phyloP scores from a whole-genome alignment of 2,329 filamentous ascomycete genomes.

The Pezicula radicicola region DNA sequence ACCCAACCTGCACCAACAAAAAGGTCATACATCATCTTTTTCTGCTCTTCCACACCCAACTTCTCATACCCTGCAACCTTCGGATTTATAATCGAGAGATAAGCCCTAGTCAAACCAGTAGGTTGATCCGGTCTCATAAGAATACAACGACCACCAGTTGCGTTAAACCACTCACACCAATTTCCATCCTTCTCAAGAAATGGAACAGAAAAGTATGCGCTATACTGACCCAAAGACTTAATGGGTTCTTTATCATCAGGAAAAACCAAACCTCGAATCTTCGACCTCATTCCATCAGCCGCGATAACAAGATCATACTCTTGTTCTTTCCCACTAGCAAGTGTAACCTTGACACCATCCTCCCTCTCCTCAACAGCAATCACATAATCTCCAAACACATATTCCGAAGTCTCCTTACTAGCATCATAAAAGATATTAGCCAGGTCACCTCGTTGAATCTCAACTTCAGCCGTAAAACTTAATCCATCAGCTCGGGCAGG shows the following conservation, averaged over 20 bases:
- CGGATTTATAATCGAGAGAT: slow-evolving; percentile 27
- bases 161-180: slow-evolving; percentile 33
- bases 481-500: slow-evolving; percentile 20
- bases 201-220: slow-evolving; percentile 35
- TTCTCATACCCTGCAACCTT: slow-evolving; percentile 2
- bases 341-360: slow-evolving; percentile 32
- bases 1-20: slow-evolving; percentile 36
- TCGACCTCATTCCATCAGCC: slow-evolving; percentile 52
- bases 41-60: slow-evolving; percentile 31
- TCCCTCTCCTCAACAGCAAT: slow-evolving; percentile 15
- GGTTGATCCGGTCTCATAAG: slow-evolving; percentile 37
- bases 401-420: slow-evolving; percentile 27
- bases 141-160: slow-evolving; percentile 33
- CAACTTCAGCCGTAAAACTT: slow-evolving; percentile 39
- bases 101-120: slow-evolving; percentile 34
- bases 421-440: slow-evolving; percentile 35
- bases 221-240: slow-evolving; percentile 20
- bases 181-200: slow-evolving; percentile 27
- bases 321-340: slow-evolving; percentile 39
- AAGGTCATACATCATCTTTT: slow-evolving; percentile 30
- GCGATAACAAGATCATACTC: slow-evolving; percentile 50
- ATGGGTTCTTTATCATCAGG: slow-evolving; percentile 22
- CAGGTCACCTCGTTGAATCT: slow-evolving; percentile 43
- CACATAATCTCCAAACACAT: slow-evolving; percentile 30
- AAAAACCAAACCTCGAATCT: slow-evolving; percentile 36